These are phyloP conservation scores for Prunus yedoensis DNA, from an alignment of 331 rosid genomes.

Conservation along the genomic window DNA sequence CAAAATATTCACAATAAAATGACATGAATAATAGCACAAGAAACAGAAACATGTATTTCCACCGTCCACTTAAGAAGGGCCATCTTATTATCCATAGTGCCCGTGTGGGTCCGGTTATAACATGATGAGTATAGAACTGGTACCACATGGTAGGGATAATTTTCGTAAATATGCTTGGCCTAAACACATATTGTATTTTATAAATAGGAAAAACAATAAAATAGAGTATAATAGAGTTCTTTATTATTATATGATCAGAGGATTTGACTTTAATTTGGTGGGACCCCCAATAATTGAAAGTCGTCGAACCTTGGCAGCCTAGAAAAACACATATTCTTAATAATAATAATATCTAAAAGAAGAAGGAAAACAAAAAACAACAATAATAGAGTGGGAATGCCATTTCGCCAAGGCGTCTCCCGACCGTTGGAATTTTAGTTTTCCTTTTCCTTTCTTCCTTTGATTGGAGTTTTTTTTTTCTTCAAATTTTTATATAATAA, in stretches of 20 bases:
- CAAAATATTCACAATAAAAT: too few species aligned
- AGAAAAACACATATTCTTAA: neutral
- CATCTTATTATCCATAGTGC: neutral
- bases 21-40: neutral
- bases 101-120: neutral
- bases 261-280: conserved; percentile 15
- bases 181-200: neutral
- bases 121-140: neutral
- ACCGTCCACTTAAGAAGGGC: neutral
- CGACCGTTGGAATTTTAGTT: neutral
- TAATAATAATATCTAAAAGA: neutral
- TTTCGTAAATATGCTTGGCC: neutral
- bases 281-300: conserved; percentile 25
- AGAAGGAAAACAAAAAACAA: neutral
- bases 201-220: neutral
- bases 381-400: neutral
- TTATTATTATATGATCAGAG: neutral
- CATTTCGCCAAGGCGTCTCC: neutral
- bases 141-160: neutral
- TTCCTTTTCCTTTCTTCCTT: neutral
- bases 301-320: conserved; percentile 21
- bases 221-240: neutral
- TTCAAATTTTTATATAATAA: too few species aligned
- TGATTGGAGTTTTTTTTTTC: neutral
- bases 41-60: neutral